Evolutionary conservation across 164 flowering plant species (phyloP), one percentile per base, ranked within the genome.

Genomic region (Pachysandra terminalis): DNA sequence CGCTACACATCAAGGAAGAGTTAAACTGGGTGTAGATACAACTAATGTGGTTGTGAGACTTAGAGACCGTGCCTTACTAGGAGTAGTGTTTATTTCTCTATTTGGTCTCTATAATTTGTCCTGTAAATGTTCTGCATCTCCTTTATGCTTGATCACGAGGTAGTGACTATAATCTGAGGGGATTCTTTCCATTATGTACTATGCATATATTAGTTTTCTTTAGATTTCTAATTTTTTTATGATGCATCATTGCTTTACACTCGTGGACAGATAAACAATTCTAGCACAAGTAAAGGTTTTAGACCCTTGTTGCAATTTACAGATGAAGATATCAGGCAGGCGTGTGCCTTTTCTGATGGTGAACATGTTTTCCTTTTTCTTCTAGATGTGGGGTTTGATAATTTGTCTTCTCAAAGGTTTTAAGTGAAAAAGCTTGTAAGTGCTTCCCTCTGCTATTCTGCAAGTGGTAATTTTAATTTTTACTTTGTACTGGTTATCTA

Each of bases 281-380:
- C 98, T 27, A 97, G 98, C 58, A 83, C 87, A 49, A 94, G 90
- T 72, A 94, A 94, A 84, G 98, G 97, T 23, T 94, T 94, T 68
- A 84, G 96, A 70, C 98, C 98, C 14, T 82, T 94, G 75, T 74
- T 91, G 73, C 77, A 94, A 75, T 94, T 94, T 64, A 75, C 82
- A 63, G 91, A 94, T 78, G 93, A 90, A 74, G 98, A 94, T 64
- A 85, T 94, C 64, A 74, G 82, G 54, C 98, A 91, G 96, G 98
- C 91, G 65, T 45, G 72, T 32, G 48, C 68, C 3, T 49, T 32
- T 28, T 63, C 27, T 23, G 41, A 17, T 65, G 40, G 24, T 65
- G 60, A 26, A 53, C 27, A 9, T 26, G 19, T 40, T 59, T 19
- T 13, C 16, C 9, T 23, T n/a, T 1, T 49, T 22, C 27, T 13